Percentiles rank a stretch among this genome's conserved stretches.
phyloP scores from a whole-genome alignment of 345 rosid genomes.

The Erucastrum elatum region DNA sequence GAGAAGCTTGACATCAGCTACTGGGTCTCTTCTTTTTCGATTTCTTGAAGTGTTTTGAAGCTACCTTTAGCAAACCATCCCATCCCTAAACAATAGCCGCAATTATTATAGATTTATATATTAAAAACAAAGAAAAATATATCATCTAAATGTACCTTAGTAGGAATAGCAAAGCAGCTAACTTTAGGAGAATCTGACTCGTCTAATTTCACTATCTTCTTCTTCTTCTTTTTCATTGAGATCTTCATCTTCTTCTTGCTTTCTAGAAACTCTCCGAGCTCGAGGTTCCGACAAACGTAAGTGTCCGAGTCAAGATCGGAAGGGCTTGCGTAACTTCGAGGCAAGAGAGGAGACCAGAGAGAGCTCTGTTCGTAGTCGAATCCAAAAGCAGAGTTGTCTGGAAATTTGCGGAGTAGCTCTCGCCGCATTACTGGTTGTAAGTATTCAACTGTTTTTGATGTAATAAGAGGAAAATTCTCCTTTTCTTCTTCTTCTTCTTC shows the following conservation, averaged over 20 bases:
- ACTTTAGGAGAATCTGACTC: slow-evolving; percentile 38
- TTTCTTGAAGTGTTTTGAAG: slow-evolving; percentile 77
- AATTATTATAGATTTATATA: neutral
- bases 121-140: too few species aligned
- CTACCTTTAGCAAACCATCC: slow-evolving; percentile 69
- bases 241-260: slow-evolving; percentile 14
- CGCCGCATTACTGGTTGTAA: slow-evolving; percentile 66
- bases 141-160: slow-evolving; percentile 45
- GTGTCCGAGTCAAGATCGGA: slow-evolving; percentile 47
- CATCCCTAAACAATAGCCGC: slow-evolving; percentile 54
- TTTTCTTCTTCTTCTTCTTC: slow-evolving; percentile 47
- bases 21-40: slow-evolving; percentile 53
- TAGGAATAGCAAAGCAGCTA: slow-evolving; percentile 50
- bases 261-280: slow-evolving; percentile 37
- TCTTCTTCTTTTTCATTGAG: slow-evolving; percentile 21
- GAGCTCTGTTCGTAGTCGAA: slow-evolving; percentile 84
- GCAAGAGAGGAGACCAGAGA: slow-evolving; percentile 87
- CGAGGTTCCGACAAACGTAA: slow-evolving; percentile 42
- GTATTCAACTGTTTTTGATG: slow-evolving; percentile 76
- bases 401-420: slow-evolving; percentile 82
- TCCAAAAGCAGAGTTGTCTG: slow-evolving; percentile 70
- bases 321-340: slow-evolving; percentile 48
- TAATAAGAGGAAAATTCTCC: slow-evolving; percentile 37
- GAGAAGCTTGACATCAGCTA: slow-evolving; percentile 48
- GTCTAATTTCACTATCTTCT: slow-evolving; percentile 31